Conservation (phyloP, 179 eudicot genomes). For the Carnegiea gigantea region DNA sequence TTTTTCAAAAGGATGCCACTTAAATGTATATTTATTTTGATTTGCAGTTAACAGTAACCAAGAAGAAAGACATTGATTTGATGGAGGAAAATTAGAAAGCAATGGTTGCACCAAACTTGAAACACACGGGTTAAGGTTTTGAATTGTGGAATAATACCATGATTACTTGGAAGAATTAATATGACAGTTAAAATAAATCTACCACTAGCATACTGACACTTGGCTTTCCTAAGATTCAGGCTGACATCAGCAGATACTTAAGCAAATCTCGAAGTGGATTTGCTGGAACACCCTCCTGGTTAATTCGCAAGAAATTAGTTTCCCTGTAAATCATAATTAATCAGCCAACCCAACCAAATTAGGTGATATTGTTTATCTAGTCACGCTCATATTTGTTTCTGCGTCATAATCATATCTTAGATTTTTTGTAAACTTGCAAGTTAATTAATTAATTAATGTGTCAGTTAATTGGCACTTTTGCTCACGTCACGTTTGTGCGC, state of each 20-base stretch:
- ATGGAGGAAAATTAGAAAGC: neutral
- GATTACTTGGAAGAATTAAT: neutral
- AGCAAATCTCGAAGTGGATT: slow-evolving; percentile 4
- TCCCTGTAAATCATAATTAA: neutral
- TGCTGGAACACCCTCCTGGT: neutral
- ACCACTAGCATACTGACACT: neutral
- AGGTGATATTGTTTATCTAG: slow-evolving; percentile 11
- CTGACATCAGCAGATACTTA: slow-evolving; percentile 2
- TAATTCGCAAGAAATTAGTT: neutral
- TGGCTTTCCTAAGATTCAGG: neutral
- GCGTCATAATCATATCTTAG: slow-evolving; percentile 1
- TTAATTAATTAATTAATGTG: neutral
- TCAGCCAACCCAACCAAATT: slow-evolving; percentile 10
- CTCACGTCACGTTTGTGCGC: neutral
- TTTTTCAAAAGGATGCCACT: too few species aligned
- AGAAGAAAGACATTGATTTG: neutral
- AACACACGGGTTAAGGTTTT: neutral
- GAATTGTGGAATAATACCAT: neutral
- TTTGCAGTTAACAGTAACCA: neutral
- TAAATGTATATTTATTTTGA: neutral
- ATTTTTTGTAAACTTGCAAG: neutral
- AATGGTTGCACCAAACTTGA: slow-evolving; percentile 8
- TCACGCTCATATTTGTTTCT: slow-evolving; percentile 4
- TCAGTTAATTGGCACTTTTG: neutral
- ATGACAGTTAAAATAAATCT: neutral